Evolutionary conservation across 1,284 basidiomycete genomes (phyloP).

Genomic region (Apiotrichum brassicae): DNA sequence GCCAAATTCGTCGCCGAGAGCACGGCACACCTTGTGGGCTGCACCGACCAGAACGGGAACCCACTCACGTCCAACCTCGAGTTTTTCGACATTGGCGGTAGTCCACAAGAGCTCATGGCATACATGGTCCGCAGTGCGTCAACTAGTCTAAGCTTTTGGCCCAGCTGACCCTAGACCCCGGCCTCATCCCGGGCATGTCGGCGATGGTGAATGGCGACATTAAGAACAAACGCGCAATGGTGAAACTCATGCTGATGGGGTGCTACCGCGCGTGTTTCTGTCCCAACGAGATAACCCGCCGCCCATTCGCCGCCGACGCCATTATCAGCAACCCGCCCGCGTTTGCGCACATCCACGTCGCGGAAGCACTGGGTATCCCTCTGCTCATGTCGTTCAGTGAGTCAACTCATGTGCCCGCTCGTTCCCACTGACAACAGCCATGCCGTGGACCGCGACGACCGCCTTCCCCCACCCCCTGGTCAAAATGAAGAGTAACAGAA

Average conservation of each 20-base stretch:
- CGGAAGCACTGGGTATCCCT: slow-evolving; percentile 59
- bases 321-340: slow-evolving; percentile 62
- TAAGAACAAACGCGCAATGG: slow-evolving; percentile 37
- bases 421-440: slow-evolving; percentile 48
- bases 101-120: slow-evolving; percentile 43
- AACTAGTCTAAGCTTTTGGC: too few relatives aligned
- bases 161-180: slow-evolving; percentile 33
- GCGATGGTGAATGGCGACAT: slow-evolving; percentile 39
- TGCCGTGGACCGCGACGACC: slow-evolving; percentile 63
- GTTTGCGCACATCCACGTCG: slow-evolving; percentile 60
- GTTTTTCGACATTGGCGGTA: slow-evolving; percentile 41
- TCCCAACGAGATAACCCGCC: slow-evolving; percentile 50
- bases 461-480: slow-evolving; percentile 61
- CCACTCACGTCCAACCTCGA: slow-evolving; percentile 33
- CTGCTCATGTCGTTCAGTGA: slow-evolving; percentile 49
- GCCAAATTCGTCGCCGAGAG: slow-evolving; percentile 52
- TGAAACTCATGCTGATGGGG: slow-evolving; percentile 53
- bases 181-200: slow-evolving; percentile 34
- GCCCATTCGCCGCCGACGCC: slow-evolving; percentile 56
- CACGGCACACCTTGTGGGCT: slow-evolving; percentile 52
- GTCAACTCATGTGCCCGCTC: not conserved
- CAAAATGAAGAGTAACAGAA: slow-evolving; percentile 54
- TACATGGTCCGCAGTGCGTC: slow-evolving; percentile 47
- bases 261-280: slow-evolving; percentile 56
- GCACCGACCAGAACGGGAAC: slow-evolving; percentile 50